Evolutionary conservation across 257 asterid species (phyloP).

Genomic region (Striga asiatica): DNA sequence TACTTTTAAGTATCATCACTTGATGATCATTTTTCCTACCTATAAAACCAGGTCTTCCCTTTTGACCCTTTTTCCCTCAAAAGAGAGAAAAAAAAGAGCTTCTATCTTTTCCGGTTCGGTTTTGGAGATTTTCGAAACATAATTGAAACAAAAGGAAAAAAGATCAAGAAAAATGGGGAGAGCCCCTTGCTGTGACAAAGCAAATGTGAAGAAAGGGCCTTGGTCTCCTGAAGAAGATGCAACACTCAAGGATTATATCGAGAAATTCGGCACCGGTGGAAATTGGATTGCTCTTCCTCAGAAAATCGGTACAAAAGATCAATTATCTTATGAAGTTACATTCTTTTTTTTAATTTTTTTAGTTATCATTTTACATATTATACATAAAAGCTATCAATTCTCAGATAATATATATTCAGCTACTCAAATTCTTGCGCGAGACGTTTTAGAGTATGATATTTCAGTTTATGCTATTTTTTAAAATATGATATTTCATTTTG

Average conservation of each 20-base stretch:
- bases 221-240: slow-evolving; percentile 99
- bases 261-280: slow-evolving; percentile 66
- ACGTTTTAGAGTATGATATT: too few species aligned
- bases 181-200: slow-evolving; percentile 97
- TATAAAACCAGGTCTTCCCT: slow-evolving; percentile 63
- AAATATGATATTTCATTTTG: too few species aligned
- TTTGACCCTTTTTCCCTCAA: background rate
- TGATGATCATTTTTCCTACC: slow-evolving; percentile 49
- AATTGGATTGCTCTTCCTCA: slow-evolving; percentile 99
- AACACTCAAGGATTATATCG: slow-evolving; percentile 73
- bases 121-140: too few species aligned
- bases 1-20: slow-evolving; percentile 49
- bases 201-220: slow-evolving; percentile 86
- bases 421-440: too few species aligned
- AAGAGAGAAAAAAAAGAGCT: too few species aligned
- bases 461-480: too few species aligned
- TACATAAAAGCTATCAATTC: too few species aligned
- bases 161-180: slow-evolving; percentile 86
- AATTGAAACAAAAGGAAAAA: too few species aligned
- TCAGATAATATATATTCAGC: too few species aligned
- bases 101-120: too few species aligned
- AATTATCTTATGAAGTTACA: background rate
- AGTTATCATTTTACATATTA: too few species aligned
- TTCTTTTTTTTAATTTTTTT: too few species aligned
- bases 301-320: slow-evolving; percentile 53